Conservation (phyloP, 2,329 filamentous ascomycete species). For the Ascochyta rabiei region DNA sequence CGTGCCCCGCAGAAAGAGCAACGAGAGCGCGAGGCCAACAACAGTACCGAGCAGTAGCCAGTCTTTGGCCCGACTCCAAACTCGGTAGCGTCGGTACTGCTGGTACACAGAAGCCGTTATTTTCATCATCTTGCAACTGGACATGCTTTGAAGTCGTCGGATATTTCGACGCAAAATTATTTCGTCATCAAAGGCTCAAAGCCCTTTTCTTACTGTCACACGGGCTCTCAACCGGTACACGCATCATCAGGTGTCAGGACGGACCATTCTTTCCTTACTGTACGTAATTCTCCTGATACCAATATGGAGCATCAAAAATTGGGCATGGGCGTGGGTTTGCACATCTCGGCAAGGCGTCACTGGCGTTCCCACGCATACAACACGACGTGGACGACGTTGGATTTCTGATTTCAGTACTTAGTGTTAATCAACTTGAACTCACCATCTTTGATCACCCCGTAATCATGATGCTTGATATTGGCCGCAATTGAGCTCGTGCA, state of each 20-base stretch:
- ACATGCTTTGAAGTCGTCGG: conserved; percentile 13
- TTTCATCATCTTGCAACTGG: conserved; percentile 9
- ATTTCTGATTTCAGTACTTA: conserved; percentile 6
- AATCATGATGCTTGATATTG: neutral
- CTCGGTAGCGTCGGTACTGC: neutral
- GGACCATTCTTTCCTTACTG: neutral
- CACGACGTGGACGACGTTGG: conserved; percentile 7
- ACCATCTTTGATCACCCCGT: neutral
- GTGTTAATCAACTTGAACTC: conserved; percentile 12
- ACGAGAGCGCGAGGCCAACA: conserved; percentile 34
- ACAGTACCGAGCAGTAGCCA: conserved; percentile 2
- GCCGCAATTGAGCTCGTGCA: neutral
- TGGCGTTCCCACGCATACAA: conserved; percentile 11
- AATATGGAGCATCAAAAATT: conserved; percentile 22
- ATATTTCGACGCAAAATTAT: neutral
- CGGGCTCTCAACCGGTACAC: neutral
- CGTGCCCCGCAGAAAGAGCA: conserved; percentile 51
- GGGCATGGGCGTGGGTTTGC: conserved; percentile 3
- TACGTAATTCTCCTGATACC: conserved; percentile 26
- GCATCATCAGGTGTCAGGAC: conserved; percentile 6
- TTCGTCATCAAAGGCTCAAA: neutral
- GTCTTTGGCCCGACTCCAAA: neutral
- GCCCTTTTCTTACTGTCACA: conserved; percentile 1
- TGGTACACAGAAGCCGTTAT: neutral
- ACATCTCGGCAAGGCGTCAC: conserved; percentile 9